Percentiles rank a stretch among this genome's conserved stretches.
Conservation (phyloP, 495 filamentous ascomycete species). For the Penicillium antarcticum region DNA sequence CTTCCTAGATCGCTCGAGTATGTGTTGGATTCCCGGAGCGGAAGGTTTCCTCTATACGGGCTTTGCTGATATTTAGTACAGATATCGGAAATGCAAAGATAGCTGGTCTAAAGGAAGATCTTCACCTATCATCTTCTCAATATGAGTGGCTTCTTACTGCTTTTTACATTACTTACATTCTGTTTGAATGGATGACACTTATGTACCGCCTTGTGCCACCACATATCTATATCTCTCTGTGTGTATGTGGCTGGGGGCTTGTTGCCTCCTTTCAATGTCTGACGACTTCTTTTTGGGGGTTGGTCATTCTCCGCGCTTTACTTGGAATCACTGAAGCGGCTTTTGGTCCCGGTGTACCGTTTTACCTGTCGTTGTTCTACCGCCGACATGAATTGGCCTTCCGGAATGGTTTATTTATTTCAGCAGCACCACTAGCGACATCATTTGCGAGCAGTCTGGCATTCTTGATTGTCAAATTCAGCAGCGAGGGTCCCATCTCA, state of each 20-base stretch:
- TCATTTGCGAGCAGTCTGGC: slow-evolving; percentile 68
- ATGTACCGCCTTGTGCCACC: slow-evolving; percentile 56
- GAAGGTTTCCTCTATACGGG: not conserved
- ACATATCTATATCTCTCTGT: slow-evolving; percentile 55
- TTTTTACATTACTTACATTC: slow-evolving; percentile 71
- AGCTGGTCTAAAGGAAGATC: slow-evolving; percentile 65
- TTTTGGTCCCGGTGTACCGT: slow-evolving; percentile 60
- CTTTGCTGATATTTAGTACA: slow-evolving; percentile 25
- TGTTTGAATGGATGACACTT: slow-evolving; percentile 70
- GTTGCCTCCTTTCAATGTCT: slow-evolving; percentile 70
- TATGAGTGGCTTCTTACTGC: slow-evolving; percentile 67
- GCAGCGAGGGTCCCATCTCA: slow-evolving; percentile 48
- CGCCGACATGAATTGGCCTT: slow-evolving; percentile 59
- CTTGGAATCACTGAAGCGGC: slow-evolving; percentile 61
- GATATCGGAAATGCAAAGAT: slow-evolving; percentile 80
- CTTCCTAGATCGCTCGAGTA: slow-evolving; percentile 78
- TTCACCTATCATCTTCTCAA: slow-evolving; percentile 51
- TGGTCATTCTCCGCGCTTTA: slow-evolving; percentile 44
- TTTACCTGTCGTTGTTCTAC: slow-evolving; percentile 62
- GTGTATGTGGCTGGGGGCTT: slow-evolving; percentile 51
- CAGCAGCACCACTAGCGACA: slow-evolving; percentile 58
- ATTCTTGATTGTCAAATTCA: slow-evolving; percentile 53
- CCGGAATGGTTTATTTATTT: slow-evolving; percentile 59
- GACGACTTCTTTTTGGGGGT: slow-evolving; percentile 47
- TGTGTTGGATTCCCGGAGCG: too few relatives aligned